A percentile compares a stretch with the other conserved stretches of the same genome.
Conservation (phyloP, 495 filamentous ascomycete genomes). For the Penicillium daleae region DNA sequence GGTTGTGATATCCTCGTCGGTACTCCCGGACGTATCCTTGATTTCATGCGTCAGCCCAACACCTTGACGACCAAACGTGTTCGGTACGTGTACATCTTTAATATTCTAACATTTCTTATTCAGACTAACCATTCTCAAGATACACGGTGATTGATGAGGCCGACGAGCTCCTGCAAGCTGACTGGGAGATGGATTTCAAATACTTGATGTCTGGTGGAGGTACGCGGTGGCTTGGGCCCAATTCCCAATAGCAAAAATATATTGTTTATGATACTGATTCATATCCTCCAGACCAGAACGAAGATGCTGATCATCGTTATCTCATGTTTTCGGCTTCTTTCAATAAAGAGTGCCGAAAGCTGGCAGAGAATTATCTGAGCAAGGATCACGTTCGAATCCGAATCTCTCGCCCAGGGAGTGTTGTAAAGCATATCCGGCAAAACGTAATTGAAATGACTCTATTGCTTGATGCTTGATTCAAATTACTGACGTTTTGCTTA, state of each 20-base stretch:
- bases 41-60: constrained; percentile 75
- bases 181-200: constrained; percentile 73
- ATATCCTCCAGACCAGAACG: constrained; percentile 59
- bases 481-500: neutral
- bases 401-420: constrained; percentile 82
- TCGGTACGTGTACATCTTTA: constrained; percentile 50
- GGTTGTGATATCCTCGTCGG: constrained; percentile 91
- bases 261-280: neutral
- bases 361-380: constrained; percentile 75
- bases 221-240: constrained; percentile 47
- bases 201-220: constrained; percentile 78
- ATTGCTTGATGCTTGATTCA: neutral
- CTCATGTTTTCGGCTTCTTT: constrained; percentile 98
- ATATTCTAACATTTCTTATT: neutral
- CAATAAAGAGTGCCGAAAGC: constrained; percentile 69
- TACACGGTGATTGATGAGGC: constrained; percentile 93
- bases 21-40: constrained; percentile 82
- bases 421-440: constrained; percentile 80
- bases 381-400: constrained; percentile 74
- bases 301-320: constrained; percentile 80
- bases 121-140: constrained; percentile 38
- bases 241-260: neutral
- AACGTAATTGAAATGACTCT: constrained; percentile 44
- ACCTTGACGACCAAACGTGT: too few relatives aligned
- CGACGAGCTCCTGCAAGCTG: constrained; percentile 80